Evolutionary conservation across 768 basidiomycete genomes (phyloP).

Genomic region (Mycena venus): DNA sequence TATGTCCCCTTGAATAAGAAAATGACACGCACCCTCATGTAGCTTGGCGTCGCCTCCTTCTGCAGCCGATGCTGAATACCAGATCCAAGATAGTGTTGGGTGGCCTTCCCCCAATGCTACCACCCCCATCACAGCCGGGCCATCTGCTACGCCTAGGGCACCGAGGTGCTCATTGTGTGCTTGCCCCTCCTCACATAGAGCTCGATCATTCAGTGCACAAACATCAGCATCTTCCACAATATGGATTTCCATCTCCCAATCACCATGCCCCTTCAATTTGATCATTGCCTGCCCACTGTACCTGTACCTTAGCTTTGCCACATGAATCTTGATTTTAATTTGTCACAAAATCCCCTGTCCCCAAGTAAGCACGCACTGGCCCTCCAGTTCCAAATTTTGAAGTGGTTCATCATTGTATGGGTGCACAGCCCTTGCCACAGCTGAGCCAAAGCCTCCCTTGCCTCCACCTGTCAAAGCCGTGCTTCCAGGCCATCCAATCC

Average conservation of each 20-base stretch:
- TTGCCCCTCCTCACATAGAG: neutral
- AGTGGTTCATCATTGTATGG: neutral
- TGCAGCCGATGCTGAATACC: no score
- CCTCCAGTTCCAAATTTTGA: neutral
- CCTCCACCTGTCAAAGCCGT: neutral
- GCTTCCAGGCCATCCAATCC: neutral
- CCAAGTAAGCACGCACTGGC: neutral
- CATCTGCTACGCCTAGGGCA: neutral
- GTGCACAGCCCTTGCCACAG: neutral
- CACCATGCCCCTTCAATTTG: neutral
- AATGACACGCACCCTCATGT: no score
- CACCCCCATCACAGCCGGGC: neutral
- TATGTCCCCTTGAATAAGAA: no score
- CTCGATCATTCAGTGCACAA: neutral
- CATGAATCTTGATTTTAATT: neutral
- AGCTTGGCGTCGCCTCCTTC: no score
- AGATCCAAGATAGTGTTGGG: no score
- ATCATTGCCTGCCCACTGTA: neutral
- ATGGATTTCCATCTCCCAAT: neutral
- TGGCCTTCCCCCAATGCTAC: neutral
- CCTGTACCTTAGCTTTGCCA: neutral
- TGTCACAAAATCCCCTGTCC: neutral
- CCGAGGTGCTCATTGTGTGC: neutral
- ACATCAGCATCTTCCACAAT: neutral
- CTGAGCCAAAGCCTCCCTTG: neutral